Percentiles rank a stretch among this genome's conserved stretches.
Conservation (phyloP, 768 basidiomycete genomes). For the Tricholoma furcatifolium region DNA sequence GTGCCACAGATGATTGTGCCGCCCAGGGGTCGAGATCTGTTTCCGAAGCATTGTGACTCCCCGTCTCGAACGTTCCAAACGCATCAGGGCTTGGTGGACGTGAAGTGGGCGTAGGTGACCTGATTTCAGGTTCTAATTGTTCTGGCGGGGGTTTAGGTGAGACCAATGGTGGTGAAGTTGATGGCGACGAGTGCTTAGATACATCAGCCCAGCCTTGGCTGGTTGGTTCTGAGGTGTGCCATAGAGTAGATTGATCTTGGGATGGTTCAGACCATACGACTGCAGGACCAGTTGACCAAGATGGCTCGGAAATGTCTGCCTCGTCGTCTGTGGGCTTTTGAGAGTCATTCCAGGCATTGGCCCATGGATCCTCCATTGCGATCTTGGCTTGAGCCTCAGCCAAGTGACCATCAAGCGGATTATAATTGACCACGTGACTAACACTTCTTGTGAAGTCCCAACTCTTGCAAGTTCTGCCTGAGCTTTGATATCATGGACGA, state of each 20-base stretch:
- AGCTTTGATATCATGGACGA: constrained; percentile 31
- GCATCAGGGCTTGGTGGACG: constrained; percentile 46
- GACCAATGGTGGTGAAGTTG: neutral
- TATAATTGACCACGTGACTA: constrained; percentile 12
- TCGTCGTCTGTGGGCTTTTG: constrained; percentile 39
- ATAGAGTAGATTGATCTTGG: constrained; percentile 36
- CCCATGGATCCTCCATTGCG: constrained; percentile 76
- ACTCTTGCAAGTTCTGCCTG: neutral
- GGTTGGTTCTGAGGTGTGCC: constrained; percentile 31
- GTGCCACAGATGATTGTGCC: constrained; percentile 22
- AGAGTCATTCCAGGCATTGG: constrained; percentile 64
- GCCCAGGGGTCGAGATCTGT: constrained; percentile 36
- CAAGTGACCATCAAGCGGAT: neutral
- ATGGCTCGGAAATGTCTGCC: constrained; percentile 54
- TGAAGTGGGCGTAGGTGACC: constrained; percentile 13
- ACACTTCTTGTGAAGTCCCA: neutral
- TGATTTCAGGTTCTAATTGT: neutral
- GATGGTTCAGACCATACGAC: constrained; percentile 50
- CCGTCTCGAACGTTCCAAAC: constrained; percentile 62
- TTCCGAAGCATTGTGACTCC: constrained; percentile 26
- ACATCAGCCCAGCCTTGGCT: constrained; percentile 24
- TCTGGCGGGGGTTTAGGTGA: constrained; percentile 1
- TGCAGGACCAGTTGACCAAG: constrained; percentile 50
- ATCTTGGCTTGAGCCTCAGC: neutral
- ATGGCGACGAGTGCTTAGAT: constrained; percentile 8